Evolutionary conservation across 2,329 filamentous ascomycete species (phyloP), one percentile per base, ranked within the genome.

Genomic region (Alternaria ventricosa): DNA sequence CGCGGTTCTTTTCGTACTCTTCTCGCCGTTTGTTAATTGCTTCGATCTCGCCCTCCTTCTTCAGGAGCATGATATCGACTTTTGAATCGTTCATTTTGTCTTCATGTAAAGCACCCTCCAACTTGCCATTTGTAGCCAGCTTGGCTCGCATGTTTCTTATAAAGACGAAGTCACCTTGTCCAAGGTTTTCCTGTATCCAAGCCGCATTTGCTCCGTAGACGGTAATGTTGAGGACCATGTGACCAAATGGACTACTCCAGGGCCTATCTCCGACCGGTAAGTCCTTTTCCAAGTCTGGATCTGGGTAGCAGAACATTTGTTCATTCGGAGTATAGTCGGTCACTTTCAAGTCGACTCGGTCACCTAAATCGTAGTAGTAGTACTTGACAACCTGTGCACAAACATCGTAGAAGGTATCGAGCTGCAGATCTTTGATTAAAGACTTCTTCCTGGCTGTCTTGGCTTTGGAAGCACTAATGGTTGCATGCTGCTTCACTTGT

Each of bases 181-280:
- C 80, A 25, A 96, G 81, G 7, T 87, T 77, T 1, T 84, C 73
- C 15, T 83, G 84, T n/a, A 90, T 85, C 66, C 82, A 87, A 1
- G 75, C 71, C 1, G 89, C 87, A 76, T 97, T 91, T 0, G 87
- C 87, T 13, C 90, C 88, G 77, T 85, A 96, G 27, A 92, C 84
- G 27, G 88, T 91, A 23, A 97, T 80, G 70, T 90, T 89, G 56
- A 97, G 83, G 1, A 89, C 90, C 73, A 87, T 83, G 72, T 89
- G 89, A 3, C 94, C 94, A 69, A 83, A 90, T 0, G 94, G 94
- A 0, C 94, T 93, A 2, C 83, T 82, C 92, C 92, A 97, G n/a
- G 80, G 76, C 43, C 78, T 79, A 20, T 76, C 75, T 54, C 61
- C 71, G 75, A 55, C 67, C 12, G 61, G 18, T 3, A 63, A 61